phyloP scores from a whole-genome alignment of 1,139 yeast genomes.

The Hyphopichia pseudoburtonii region DNA sequence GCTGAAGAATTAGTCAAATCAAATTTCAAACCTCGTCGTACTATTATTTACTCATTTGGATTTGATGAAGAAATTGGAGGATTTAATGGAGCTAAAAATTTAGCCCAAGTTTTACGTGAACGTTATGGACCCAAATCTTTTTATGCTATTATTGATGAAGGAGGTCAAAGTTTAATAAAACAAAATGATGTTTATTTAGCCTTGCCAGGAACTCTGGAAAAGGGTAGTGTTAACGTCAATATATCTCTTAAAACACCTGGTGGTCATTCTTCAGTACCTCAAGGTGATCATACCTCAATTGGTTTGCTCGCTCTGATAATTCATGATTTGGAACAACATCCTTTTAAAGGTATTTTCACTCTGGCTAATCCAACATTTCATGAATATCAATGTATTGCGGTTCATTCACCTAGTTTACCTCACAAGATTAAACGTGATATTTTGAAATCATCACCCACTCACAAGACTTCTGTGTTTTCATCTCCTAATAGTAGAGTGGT shows the following conservation, averaged over 20 bases:
- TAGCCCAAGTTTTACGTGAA: conserved; percentile 25
- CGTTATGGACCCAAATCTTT: conserved; percentile 37
- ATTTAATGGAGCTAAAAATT: conserved; percentile 25
- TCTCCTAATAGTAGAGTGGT: conserved; percentile 25
- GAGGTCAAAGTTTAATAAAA: conserved; percentile 32
- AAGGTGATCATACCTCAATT: conserved; percentile 42
- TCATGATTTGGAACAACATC: conserved; percentile 29
- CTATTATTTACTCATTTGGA: conserved; percentile 44
- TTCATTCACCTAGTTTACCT: conserved; percentile 24
- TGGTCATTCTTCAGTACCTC: conserved; percentile 46
- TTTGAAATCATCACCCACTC: conserved; percentile 25
- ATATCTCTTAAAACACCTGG: conserved; percentile 41
- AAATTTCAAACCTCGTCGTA: conserved; percentile 36
- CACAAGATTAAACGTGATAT: conserved; percentile 18
- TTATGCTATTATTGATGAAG: conserved; percentile 43
- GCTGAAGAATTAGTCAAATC: conserved; percentile 30
- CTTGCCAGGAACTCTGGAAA: conserved; percentile 49
- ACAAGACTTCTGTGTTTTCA: no score
- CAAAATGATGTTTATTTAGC: conserved; percentile 48
- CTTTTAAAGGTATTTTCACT: conserved; percentile 32
- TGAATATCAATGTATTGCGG: conserved; percentile 42
- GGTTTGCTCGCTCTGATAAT: conserved; percentile 41
- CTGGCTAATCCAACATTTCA: conserved; percentile 38
- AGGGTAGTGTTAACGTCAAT: conserved; percentile 34
- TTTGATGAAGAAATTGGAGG: conserved; percentile 47